A percentile compares a stretch with the other conserved stretches of the same genome.
Evolutionary conservation across 805 yeast genomes (phyloP).

Genomic region (Cyberlindnera japonica): DNA sequence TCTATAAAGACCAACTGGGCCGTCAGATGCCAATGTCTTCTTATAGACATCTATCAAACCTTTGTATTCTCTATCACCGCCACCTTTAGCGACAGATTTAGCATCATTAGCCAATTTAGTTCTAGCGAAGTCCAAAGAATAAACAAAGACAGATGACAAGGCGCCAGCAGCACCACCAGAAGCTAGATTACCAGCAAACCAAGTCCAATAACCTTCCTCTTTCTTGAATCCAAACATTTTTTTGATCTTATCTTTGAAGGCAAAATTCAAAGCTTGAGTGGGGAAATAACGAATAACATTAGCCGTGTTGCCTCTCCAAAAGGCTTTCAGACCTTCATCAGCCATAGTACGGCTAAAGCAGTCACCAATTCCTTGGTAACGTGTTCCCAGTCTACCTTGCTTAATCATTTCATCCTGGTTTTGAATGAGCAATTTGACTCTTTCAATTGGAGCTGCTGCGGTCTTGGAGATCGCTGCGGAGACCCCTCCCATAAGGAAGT

Average conservation of each 20-base stretch:
- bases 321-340: conserved; percentile 86
- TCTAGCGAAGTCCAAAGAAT: conserved; percentile 98
- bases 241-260: conserved; percentile 97
- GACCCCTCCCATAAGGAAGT: conserved; percentile 97
- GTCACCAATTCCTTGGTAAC: conserved; percentile 87
- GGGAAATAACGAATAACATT: conserved; percentile 99
- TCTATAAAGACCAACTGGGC: conserved; percentile 98
- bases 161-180: conserved; percentile 99
- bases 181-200: conserved; percentile 98
- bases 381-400: conserved; percentile 88
- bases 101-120: conserved; percentile 99
- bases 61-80: conserved; percentile 93
- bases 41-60: conserved; percentile 95
- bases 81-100: conserved; percentile 72
- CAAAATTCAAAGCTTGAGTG: conserved; percentile 97
- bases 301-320: conserved; percentile 99
- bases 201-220: conserved; percentile 85
- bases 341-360: conserved; percentile 94
- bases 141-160: conserved; percentile 85
- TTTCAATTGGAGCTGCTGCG: conserved; percentile 96
- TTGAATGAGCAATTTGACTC: conserved; percentile 94
- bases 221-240: conserved; percentile 95
- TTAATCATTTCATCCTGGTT: conserved; percentile 98
- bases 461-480: conserved; percentile 98
- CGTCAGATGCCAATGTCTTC: conserved; percentile 93